Conservation (phyloP, 2,329 filamentous ascomycete genomes). For the Sclerotinia nivalis region DNA sequence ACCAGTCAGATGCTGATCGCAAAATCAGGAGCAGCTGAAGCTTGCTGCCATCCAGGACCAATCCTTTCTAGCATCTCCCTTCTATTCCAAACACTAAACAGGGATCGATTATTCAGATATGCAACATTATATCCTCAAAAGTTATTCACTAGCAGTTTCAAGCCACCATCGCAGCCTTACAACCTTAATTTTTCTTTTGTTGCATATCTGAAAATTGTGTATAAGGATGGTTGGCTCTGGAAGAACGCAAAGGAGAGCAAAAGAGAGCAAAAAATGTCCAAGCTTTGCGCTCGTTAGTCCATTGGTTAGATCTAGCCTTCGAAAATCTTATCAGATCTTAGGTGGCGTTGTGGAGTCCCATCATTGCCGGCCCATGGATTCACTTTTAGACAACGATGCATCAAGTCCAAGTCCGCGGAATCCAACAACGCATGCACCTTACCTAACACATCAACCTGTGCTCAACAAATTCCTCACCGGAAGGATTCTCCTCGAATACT, state of each 20-base stretch:
- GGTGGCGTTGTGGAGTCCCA: not conserved
- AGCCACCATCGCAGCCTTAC: not conserved
- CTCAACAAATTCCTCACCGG: not conserved
- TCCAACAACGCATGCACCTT: not conserved
- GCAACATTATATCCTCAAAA: not conserved
- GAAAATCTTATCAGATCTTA: not conserved
- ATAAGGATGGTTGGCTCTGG: not conserved
- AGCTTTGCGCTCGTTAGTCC: conserved; percentile 5
- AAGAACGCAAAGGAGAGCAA: not conserved
- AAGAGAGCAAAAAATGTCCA: not conserved
- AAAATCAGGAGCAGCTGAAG: not conserved
- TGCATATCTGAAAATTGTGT: not conserved
- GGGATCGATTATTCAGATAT: not conserved
- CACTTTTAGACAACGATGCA: not conserved
- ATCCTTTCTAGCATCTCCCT: not conserved
- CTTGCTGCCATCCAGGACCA: not conserved
- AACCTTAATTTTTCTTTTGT: not conserved
- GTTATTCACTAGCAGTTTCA: not conserved
- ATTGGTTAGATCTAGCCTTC: not conserved
- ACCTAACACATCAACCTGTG: not conserved
- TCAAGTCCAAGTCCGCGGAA: too few species aligned
- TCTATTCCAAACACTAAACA: not conserved
- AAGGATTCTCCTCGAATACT: not conserved
- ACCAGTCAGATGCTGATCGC: not conserved
- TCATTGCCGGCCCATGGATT: not conserved